phyloP scores from a whole-genome alignment of 805 yeast species.

The Candida ovalis region DNA sequence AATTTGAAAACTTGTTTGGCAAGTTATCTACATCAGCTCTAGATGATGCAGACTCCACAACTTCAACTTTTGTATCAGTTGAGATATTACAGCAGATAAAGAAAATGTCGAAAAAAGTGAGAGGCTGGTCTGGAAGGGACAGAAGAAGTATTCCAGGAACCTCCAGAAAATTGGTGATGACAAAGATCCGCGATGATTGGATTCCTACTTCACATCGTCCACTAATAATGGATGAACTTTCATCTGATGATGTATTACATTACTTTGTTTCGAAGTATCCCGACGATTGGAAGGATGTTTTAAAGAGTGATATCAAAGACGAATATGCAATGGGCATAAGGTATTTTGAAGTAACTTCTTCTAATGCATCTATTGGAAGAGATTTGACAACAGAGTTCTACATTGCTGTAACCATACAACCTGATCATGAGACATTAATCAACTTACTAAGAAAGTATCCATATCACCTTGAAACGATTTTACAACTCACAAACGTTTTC shows the following conservation, averaged over 20 bases:
- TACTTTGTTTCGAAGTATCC: constrained; percentile 30
- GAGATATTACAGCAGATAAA: constrained; percentile 64
- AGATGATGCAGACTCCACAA: constrained; percentile 73
- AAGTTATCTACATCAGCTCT: constrained; percentile 62
- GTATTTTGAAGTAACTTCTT: constrained; percentile 50
- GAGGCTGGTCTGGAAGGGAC: constrained; percentile 86
- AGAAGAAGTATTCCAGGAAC: constrained; percentile 73
- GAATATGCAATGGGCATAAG: constrained; percentile 44
- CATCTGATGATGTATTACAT: constrained; percentile 38
- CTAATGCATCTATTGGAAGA: constrained; percentile 14
- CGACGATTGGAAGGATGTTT: constrained; percentile 48
- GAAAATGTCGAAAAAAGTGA: constrained; percentile 49
- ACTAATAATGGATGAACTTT: constrained; percentile 54
- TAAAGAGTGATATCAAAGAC: constrained; percentile 36
- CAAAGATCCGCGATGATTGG: constrained; percentile 79
- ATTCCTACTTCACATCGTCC: constrained; percentile 65
- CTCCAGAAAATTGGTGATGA: constrained; percentile 57
- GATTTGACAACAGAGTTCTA: constrained; percentile 44
- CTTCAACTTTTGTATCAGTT: constrained; percentile 65
- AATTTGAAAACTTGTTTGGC: constrained; percentile 67
- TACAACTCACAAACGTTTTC: constrained; percentile 72
- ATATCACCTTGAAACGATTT: constrained; percentile 72
- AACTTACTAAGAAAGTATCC: constrained; percentile 56
- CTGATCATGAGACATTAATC: constrained; percentile 74
- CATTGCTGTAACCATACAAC: constrained; percentile 63